phyloP scores from a whole-genome alignment of 164 flowering plant genomes.

The Liquidambar formosana region DNA sequence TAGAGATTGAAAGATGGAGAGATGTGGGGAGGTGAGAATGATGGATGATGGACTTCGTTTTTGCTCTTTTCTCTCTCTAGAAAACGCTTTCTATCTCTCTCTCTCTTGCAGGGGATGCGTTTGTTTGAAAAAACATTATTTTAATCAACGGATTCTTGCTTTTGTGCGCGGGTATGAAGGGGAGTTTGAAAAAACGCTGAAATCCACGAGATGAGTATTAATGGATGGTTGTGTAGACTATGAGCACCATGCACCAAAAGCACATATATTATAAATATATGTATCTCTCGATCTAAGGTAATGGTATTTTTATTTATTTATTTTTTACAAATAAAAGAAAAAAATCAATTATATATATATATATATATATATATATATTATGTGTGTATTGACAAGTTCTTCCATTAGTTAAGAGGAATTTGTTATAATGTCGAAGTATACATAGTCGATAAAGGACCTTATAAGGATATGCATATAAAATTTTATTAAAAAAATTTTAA shows the following conservation, averaged over 20 bases:
- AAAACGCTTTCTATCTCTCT: conserved; percentile 10
- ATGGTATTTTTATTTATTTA: too few relatives aligned
- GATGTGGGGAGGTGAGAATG: not conserved
- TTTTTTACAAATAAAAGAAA: too few relatives aligned
- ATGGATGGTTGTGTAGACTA: conserved; percentile 13
- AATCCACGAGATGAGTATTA: conserved; percentile 49
- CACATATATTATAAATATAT: conserved; percentile 9
- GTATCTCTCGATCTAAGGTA: too few relatives aligned
- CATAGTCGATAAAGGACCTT: too few relatives aligned
- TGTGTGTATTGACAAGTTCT: too few relatives aligned
- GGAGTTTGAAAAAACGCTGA: conserved; percentile 74
- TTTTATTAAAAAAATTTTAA: too few relatives aligned
- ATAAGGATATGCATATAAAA: too few relatives aligned
- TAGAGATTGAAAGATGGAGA: too few relatives aligned
- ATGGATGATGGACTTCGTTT: conserved; percentile 1
- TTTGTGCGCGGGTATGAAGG: conserved; percentile 63
- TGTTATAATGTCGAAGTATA: too few relatives aligned
- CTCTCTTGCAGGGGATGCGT: not conserved
- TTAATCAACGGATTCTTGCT: conserved; percentile 36
- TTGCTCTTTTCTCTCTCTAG: conserved; percentile 4
- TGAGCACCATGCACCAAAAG: conserved; percentile 8
- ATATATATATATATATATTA: not conserved
- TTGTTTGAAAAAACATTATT: conserved; percentile 8
- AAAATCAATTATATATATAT: too few relatives aligned
- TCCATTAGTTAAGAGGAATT: too few relatives aligned